phyloP scores from a whole-genome alignment of 768 basidiomycete species.

The Leucocoprinus birnbaumii region DNA sequence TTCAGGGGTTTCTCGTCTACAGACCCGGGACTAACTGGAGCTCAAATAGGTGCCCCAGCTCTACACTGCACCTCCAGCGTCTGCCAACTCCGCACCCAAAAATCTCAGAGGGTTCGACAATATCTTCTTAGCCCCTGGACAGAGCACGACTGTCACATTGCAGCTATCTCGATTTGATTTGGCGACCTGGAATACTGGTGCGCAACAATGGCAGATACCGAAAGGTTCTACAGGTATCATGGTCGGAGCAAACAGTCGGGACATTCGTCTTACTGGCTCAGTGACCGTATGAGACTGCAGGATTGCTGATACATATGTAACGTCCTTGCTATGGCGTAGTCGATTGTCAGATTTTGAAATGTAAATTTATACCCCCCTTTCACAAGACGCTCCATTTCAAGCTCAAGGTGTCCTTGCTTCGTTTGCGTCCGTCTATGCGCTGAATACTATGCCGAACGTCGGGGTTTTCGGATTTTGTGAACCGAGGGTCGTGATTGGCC shows the following conservation, averaged over 20 bases:
- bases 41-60: constrained; percentile 48
- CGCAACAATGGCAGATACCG: constrained; percentile 55
- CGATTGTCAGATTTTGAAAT: no score
- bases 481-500: constrained; percentile 1
- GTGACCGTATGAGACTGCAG: constrained; percentile 26
- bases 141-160: constrained; percentile 44
- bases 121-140: constrained; percentile 39
- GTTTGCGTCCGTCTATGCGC: neutral
- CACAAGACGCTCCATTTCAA: no score
- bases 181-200: constrained; percentile 50
- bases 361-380: no score
- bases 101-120: constrained; percentile 57
- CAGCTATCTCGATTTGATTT: constrained; percentile 49
- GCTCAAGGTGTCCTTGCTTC: neutral
- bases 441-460: neutral
- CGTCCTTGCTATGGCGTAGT: no score
- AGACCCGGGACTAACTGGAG: neutral
- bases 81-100: constrained; percentile 44
- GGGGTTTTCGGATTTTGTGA: neutral
- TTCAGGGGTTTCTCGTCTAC: neutral
- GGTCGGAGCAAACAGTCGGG: constrained; percentile 49
- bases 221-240: constrained; percentile 42
- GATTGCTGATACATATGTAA: no score
- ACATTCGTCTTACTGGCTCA: constrained; percentile 41
- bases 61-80: constrained; percentile 48